Conservation (phyloP, 768 basidiomycete species). For the Suillus decipiens region DNA sequence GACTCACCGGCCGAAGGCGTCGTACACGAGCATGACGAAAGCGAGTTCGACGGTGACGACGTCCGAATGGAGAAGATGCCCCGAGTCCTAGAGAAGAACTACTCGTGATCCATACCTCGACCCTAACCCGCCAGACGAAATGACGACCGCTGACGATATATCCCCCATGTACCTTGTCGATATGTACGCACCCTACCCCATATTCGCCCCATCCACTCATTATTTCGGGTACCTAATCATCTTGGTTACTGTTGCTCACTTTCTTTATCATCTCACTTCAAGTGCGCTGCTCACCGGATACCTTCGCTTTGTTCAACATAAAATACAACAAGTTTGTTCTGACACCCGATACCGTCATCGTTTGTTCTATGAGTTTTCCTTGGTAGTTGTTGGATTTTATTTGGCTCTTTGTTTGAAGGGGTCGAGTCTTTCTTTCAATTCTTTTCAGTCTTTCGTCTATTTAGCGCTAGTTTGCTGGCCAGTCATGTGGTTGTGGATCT, state of each 20-base stretch:
- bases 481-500: slow-evolving; percentile 6
- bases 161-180: slow-evolving; percentile 6
- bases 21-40: slow-evolving; percentile 43
- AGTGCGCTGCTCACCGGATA: not conserved
- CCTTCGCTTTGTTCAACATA: not conserved
- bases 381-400: slow-evolving; percentile 2
- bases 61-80: slow-evolving; percentile 43
- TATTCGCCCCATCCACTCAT: not conserved
- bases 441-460: not conserved
- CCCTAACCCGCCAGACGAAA: not conserved
- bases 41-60: slow-evolving; percentile 43
- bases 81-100: slow-evolving; percentile 46
- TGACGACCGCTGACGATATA: slow-evolving; percentile 5
- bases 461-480: slow-evolving; percentile 4
- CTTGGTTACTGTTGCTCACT: not conserved
- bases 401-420: not conserved
- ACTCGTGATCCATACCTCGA: slow-evolving; percentile 36
- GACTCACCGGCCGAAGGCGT: slow-evolving; percentile 47
- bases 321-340: not conserved
- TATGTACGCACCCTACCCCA: slow-evolving; percentile 1
- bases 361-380: not conserved
- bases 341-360: not conserved
- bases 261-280: slow-evolving; percentile 2
- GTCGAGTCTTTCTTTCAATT: not conserved
- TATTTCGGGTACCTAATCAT: slow-evolving; percentile 2